phyloP scores from a whole-genome alignment of 139 green algal genomes.

The Pleodorina starrii region DNA sequence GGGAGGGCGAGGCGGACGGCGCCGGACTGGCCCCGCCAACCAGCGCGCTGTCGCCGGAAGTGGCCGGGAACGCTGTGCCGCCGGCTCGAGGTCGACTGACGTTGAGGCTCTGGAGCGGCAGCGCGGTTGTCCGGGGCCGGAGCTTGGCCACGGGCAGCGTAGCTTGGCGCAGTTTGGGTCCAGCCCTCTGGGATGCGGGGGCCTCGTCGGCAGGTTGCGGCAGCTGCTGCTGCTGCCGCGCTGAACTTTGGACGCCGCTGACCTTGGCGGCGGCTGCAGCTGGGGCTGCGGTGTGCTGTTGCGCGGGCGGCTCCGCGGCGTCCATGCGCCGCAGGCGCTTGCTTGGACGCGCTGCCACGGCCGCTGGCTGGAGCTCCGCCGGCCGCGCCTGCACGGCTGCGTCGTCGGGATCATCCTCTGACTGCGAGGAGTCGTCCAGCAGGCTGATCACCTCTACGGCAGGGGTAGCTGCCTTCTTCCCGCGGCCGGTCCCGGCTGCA shows the following conservation, averaged over 20 bases:
- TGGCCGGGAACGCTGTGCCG: not conserved
- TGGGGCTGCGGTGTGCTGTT: no score
- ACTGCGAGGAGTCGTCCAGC: slow-evolving; percentile 8
- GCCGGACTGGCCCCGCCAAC: not conserved
- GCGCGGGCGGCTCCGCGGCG: not conserved
- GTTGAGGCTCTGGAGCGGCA: slow-evolving; percentile 31
- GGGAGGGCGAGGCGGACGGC: not conserved
- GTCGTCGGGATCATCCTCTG: slow-evolving; percentile 8
- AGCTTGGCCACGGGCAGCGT: not conserved
- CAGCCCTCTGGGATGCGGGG: slow-evolving; percentile 9
- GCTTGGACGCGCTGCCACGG: not conserved
- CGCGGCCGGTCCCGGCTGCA: not conserved
- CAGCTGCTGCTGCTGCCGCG: not conserved
- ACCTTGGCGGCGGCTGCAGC: no score
- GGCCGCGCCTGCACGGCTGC: not conserved
- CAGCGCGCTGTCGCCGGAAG: not conserved
- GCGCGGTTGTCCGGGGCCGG: not conserved
- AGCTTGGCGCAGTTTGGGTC: slow-evolving; percentile 1
- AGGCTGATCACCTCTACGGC: slow-evolving; percentile 24
- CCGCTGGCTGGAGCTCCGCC: not conserved
- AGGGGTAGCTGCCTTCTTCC: not conserved
- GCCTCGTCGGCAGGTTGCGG: not conserved
- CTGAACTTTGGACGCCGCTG: no score
- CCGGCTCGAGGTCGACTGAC: not conserved
- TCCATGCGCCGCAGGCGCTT: slow-evolving; percentile 15